A percentile compares a stretch with the other conserved stretches of the same genome.
Conservation (phyloP, 1,139 yeast species). For the Pichia sp. region DNA sequence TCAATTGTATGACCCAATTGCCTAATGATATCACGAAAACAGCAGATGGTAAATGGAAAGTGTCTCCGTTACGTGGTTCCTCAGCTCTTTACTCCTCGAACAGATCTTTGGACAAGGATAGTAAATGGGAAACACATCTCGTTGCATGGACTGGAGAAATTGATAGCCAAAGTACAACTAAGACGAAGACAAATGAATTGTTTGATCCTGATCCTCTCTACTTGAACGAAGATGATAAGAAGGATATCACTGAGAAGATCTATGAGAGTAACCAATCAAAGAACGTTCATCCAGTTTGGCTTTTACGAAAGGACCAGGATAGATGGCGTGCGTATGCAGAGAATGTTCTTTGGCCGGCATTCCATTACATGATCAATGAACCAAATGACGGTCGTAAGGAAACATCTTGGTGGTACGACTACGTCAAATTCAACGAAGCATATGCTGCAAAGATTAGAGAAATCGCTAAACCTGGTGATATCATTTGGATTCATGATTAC, state of each 20-base stretch:
- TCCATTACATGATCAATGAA: conserved; percentile 80
- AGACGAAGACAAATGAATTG: conserved; percentile 7
- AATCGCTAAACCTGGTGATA: conserved; percentile 81
- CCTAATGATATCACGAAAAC: conserved; percentile 53
- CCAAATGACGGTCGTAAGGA: conserved; percentile 67
- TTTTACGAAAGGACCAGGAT: conserved; percentile 58
- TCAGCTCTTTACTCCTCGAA: conserved; percentile 79
- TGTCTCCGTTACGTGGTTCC: conserved; percentile 69
- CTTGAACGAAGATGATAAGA: conserved; percentile 50
- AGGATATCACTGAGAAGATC: conserved; percentile 37
- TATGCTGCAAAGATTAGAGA: conserved; percentile 71
- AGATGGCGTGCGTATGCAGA: conserved; percentile 91
- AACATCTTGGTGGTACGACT: conserved; percentile 82
- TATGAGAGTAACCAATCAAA: conserved; percentile 38
- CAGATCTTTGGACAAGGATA: conserved; percentile 52
- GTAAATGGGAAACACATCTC: conserved; percentile 80
- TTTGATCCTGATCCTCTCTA: conserved; percentile 52
- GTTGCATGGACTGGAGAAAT: conserved; percentile 95
- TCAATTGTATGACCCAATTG: conserved; percentile 61
- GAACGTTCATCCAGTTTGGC: conserved; percentile 80
- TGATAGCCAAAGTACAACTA: conserved; percentile 2
- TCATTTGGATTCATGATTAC: conserved; percentile 94
- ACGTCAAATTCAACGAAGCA: conserved; percentile 84
- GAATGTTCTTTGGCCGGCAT: conserved; percentile 85
- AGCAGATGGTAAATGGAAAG: conserved; percentile 33